phyloP scores from a whole-genome alignment of 1,284 basidiomycete species.

The Ustilago lituana region DNA sequence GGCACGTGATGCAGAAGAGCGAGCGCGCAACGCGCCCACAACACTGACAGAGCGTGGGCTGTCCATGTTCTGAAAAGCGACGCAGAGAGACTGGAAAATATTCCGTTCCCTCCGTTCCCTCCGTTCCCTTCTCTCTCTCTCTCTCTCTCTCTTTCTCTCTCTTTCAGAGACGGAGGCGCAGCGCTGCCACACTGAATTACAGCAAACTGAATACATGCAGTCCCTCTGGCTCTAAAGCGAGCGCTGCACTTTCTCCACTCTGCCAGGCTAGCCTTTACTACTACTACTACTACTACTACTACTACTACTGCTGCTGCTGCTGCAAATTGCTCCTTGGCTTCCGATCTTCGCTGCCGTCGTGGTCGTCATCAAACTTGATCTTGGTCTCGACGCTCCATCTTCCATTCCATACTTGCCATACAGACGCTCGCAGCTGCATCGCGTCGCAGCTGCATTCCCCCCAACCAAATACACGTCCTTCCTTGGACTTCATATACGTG shows the following conservation, averaged over 20 bases:
- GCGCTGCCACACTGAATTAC: neutral
- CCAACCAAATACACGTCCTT: constrained; percentile 3
- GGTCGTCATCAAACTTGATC: neutral
- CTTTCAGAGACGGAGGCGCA: too few species aligned
- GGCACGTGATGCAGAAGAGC: constrained; percentile 23
- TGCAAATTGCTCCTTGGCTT: neutral
- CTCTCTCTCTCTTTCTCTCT: too few species aligned
- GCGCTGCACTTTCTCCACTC: too few species aligned
- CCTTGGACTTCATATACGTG: constrained; percentile 7
- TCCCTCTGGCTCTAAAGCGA: too few species aligned
- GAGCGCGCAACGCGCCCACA: constrained; percentile 35
- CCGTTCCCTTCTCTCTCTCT: too few species aligned
- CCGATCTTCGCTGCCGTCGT: neutral
- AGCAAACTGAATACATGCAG: constrained; percentile 8
- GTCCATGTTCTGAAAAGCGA: neutral
- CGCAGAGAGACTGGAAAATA: neutral
- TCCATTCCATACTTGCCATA: neutral
- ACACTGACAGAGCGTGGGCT: constrained; percentile 3
- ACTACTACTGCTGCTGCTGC: too few species aligned
- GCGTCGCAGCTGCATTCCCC: neutral
- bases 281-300: too few species aligned
- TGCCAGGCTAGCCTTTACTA: too few species aligned
- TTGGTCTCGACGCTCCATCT: constrained; percentile 2
- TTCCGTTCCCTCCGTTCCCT: too few species aligned
- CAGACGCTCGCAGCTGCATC: neutral